Base-by-base conservation (phyloP, 306 rosid species). In the Cucurbita ficifolia region DNA sequence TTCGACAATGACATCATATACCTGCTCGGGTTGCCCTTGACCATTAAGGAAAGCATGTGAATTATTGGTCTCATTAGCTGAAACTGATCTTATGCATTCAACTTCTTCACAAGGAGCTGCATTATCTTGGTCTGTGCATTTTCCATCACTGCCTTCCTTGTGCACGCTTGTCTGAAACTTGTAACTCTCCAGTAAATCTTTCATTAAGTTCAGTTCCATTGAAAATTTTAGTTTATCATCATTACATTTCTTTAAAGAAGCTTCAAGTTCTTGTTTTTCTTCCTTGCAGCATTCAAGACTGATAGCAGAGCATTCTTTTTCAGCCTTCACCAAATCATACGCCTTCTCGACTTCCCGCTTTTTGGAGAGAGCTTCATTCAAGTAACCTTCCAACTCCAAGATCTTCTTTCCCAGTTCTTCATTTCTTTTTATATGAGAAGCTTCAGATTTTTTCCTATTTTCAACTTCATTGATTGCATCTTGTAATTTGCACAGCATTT, bases 271-370 rank as follows among this genome's bases (percentile, higher is more conserved):
- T 83, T 86, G 84, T 70, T 90, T 90, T 86, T 94, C 98, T 87
- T 89, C 96, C 85, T 88, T 91, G 78, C 96, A 95, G 88, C 97
- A 95, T 75, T 95, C 96, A 17, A 95, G 96, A 87, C 86, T 81
- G 83, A 95, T 95, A 40, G 76, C 73, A 19, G 96, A 91, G 85
- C 99, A 95, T 82, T 95, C 99, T 63, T 95, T 91, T 84, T 95
- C 97, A 79, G 96, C 97, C 82, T 89, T 87, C 81, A 88, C 75
- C 75, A 88, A 81, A 69, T 95, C 99, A 83, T 84, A 95, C 4
- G 89, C 91, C 49, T 79, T 95, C 84, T 81, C 71, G 81, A 95
- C 73, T 79, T 95, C 96, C 72, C 96, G 96, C 80, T 88, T 95
- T 71, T 89, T 97, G 75, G 96, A 82, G 59, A 95, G 75, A 36